Evolutionary conservation across 176 grass and related monocot genomes (phyloP), one percentile per base, ranked within the genome.

Genomic region (Oryza meridionalis): DNA sequence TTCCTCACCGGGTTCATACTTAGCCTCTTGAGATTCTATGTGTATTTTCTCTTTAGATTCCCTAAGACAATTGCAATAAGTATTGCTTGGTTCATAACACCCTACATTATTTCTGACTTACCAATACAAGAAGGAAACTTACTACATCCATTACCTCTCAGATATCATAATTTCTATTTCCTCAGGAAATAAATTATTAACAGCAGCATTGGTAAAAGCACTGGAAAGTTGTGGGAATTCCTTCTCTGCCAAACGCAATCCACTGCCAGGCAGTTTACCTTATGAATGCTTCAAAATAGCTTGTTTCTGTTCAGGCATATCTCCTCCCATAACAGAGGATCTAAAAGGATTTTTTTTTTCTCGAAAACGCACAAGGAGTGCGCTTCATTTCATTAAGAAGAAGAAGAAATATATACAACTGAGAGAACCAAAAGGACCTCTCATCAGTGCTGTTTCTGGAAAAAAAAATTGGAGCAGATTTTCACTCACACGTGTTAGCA

Each of bases 111-210:
- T 78, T 73, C 76, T 72, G 58, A 13, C 7, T 84, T 90, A 2
- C 10, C 22, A 21, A 40, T 27, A 50, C n/a, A 68, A 6, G 63
- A 78, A 82, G 72, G 15, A 86, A 65, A 31, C 71, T 42, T 46
- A 27, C 25, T 50, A 69, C 66, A 31, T 32, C 46, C 17, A 76
- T 85, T 93, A 93, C 93, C 78, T 89, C 49, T 45, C 78, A 80
- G 73, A 50, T 87, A 65, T 77, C 44, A 75, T 3, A 40, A 43
- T 81, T 82, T 86, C 68, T n/a, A 70, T 89, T 84, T 89, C 77
- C 70, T 86, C 80, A 87, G 79, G 22, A 80, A 24, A 43, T 73
- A 82, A 43, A 82, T 84, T 81, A 22, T 77, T 42, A 86, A 35
- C 76, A 87, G 67, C 1, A 73, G 65, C 21, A 85, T 69, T 63